These are phyloP conservation scores for Oenanthe javanica DNA, from an alignment of 140 eudicot genomes.

Conservation along the genomic window DNA sequence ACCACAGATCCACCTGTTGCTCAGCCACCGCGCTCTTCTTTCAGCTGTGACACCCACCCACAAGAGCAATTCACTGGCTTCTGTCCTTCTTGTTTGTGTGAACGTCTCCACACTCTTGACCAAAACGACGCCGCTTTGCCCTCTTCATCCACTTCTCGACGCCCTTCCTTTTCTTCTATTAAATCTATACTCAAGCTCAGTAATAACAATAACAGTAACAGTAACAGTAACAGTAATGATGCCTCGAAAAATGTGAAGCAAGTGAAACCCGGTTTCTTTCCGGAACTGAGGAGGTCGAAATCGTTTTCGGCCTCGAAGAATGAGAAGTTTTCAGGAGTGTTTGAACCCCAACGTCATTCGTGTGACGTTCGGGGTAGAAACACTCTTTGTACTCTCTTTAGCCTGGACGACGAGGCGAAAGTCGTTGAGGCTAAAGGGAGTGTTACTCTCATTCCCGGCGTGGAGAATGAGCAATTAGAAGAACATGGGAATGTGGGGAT, in stretches of 20 bases:
- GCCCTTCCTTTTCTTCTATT: slow-evolving; percentile 54
- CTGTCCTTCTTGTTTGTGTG: slow-evolving; percentile 86
- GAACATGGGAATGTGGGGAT: slow-evolving; percentile 16
- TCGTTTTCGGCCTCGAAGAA: slow-evolving; percentile 84
- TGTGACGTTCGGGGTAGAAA: slow-evolving; percentile 82
- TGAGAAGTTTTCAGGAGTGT: slow-evolving; percentile 46
- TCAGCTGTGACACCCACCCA: slow-evolving; percentile 88
- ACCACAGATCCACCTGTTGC: slow-evolving; percentile 45
- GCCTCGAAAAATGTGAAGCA: slow-evolving; percentile 22
- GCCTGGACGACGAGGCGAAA: slow-evolving; percentile 50
- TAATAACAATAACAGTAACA: slow-evolving; percentile 3
- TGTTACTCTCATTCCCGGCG: background rate
- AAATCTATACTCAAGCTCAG: slow-evolving; percentile 44
- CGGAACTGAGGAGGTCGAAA: slow-evolving; percentile 81
- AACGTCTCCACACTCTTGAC: slow-evolving; percentile 77
- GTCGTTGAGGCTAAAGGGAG: background rate
- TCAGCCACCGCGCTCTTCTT: slow-evolving; percentile 80
- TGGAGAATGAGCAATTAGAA: slow-evolving; percentile 3
- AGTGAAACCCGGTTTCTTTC: slow-evolving; percentile 37
- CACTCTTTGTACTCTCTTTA: slow-evolving; percentile 61
- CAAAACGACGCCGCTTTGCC: slow-evolving; percentile 32
- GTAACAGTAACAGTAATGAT: background rate
- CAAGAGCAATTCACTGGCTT: slow-evolving; percentile 76
- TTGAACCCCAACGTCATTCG: slow-evolving; percentile 87
- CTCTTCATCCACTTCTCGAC: slow-evolving; percentile 51